Conservation (phyloP, 2,329 filamentous ascomycete genomes). For the Aspergillus chevalieri region DNA sequence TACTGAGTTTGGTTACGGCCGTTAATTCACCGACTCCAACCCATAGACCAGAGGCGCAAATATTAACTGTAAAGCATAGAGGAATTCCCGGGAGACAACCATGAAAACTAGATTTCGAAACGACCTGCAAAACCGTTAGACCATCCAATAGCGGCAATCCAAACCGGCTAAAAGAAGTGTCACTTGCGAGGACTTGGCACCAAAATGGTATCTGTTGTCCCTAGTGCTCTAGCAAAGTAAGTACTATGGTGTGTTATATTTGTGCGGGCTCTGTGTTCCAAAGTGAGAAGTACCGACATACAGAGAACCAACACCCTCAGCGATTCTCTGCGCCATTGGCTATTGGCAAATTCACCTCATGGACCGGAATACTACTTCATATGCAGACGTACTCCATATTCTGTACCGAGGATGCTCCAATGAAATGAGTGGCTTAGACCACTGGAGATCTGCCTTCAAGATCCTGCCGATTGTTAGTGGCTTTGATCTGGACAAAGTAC, state of each 20-base stretch:
- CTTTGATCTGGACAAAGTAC: background rate
- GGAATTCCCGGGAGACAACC: too few relatives aligned
- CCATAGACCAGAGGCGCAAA: background rate
- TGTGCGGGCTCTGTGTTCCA: too few relatives aligned
- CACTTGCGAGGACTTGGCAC: background rate
- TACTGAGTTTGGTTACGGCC: background rate
- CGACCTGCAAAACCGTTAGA: background rate
- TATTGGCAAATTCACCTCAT: background rate
- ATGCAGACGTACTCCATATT: background rate
- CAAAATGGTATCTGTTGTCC: too few relatives aligned
- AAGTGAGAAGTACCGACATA: too few relatives aligned
- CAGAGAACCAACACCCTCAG: too few relatives aligned
- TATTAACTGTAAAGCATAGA: background rate
- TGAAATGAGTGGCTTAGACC: background rate
- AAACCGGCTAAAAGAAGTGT: background rate
- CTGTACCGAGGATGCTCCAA: background rate
- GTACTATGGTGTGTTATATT: too few relatives aligned
- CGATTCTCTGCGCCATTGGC: too few relatives aligned
- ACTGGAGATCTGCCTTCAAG: background rate
- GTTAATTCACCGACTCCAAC: background rate
- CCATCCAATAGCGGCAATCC: background rate
- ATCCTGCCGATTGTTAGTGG: background rate
- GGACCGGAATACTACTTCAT: background rate
- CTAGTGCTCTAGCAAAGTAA: too few relatives aligned
- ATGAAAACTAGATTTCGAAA: background rate